Evolutionary conservation across 1,139 yeast species (phyloP).

Genomic region (Yamadazyma epiphylla): DNA sequence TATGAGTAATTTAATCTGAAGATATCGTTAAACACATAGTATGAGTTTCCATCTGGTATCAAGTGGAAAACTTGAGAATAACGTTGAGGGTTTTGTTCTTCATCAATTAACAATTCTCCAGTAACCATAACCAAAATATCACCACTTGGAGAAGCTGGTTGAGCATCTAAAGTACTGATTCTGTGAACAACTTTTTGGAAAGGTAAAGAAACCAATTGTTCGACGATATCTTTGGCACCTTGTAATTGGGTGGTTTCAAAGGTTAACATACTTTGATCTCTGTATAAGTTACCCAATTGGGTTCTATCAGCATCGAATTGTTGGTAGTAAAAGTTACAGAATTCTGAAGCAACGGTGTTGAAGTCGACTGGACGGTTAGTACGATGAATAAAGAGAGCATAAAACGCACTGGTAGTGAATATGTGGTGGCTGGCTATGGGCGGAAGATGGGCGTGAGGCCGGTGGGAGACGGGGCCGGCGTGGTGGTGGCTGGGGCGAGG

Average conservation of each 20-base stretch:
- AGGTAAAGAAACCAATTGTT: slow-evolving; percentile 82
- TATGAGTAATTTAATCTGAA: slow-evolving; percentile 84
- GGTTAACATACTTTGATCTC: slow-evolving; percentile 96
- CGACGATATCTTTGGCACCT: slow-evolving; percentile 90
- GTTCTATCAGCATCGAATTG: slow-evolving; percentile 92
- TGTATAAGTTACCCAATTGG: slow-evolving; percentile 89
- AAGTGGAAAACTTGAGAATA: slow-evolving; percentile 97
- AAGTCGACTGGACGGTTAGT: slow-evolving; percentile 51
- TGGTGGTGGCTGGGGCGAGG: too few species aligned
- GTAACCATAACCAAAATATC: slow-evolving; percentile 97
- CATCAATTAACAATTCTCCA: slow-evolving; percentile 90
- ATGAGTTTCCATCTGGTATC: slow-evolving; percentile 86
- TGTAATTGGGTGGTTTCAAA: slow-evolving; percentile 93
- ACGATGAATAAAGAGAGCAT: slow-evolving; percentile 1
- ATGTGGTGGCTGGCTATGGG: not conserved
- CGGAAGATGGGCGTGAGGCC: not conserved
- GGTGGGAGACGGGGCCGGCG: too few species aligned
- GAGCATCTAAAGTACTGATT: slow-evolving; percentile 94
- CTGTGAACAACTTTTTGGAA: slow-evolving; percentile 91
- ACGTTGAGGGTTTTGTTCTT: slow-evolving; percentile 91
- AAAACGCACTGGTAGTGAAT: not conserved
- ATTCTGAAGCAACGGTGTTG: slow-evolving; percentile 72
- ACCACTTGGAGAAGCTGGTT: slow-evolving; percentile 92
- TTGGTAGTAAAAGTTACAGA: slow-evolving; percentile 91
- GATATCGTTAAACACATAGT: slow-evolving; percentile 93